Conservation (phyloP, 1,139 yeast genomes). For the Nakaseomyces bracarensis region DNA sequence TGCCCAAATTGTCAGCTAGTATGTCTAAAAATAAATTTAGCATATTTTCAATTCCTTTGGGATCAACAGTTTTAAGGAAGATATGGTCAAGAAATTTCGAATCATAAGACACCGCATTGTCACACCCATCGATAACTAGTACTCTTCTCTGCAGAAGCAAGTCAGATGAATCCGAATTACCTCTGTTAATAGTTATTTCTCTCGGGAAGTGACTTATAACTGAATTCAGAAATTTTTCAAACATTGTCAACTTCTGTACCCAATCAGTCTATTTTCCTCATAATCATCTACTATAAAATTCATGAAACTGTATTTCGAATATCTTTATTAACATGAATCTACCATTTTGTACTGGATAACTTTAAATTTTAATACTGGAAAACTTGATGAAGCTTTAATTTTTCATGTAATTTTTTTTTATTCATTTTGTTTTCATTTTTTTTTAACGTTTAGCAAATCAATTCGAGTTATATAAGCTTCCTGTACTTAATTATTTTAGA, state of each 20-base stretch:
- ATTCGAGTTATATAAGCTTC: too few species aligned
- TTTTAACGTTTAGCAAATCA: too few species aligned
- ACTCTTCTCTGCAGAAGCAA: neutral
- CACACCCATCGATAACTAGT: neutral
- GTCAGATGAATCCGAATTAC: neutral
- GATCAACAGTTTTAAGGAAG: neutral
- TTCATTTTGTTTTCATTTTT: too few species aligned
- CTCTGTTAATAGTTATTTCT: neutral
- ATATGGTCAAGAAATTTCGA: neutral
- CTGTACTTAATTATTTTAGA: too few species aligned
- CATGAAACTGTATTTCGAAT: too few species aligned
- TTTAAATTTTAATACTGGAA: too few species aligned
- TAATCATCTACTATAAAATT: too few species aligned
- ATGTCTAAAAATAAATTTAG: conserved; percentile 11
- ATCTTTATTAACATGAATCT: too few species aligned
- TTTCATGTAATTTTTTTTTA: too few species aligned
- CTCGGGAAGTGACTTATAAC: neutral
- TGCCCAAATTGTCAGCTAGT: conserved; percentile 23
- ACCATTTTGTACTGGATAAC: too few species aligned
- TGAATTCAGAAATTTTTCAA: neutral
- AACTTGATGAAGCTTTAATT: too few species aligned
- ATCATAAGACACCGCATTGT: neutral
- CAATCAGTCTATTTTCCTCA: neutral
- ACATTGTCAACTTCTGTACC: neutral
- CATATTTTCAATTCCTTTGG: neutral